A percentile compares a stretch with the other conserved stretches of the same genome.
phyloP scores from a whole-genome alignment of 2,329 filamentous ascomycete species.

The Lachnellula willkommii region DNA sequence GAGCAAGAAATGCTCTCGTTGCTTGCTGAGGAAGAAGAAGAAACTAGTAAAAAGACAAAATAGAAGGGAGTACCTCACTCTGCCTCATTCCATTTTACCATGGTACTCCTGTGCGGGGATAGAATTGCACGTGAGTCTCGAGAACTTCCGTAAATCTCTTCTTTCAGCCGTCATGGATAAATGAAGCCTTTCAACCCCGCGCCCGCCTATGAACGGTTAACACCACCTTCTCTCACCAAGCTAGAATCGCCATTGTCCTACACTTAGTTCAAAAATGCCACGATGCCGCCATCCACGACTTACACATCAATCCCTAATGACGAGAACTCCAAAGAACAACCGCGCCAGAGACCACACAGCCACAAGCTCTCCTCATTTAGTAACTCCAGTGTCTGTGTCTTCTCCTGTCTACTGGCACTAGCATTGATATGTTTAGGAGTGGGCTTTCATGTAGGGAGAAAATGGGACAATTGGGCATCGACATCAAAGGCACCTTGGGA shows the following conservation, averaged over 20 bases:
- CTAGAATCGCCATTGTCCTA: background rate
- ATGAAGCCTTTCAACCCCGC: constrained; percentile 5
- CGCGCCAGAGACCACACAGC: background rate
- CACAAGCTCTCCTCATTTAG: background rate
- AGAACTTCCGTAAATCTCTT: background rate
- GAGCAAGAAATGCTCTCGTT: constrained; percentile 60
- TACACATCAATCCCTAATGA: constrained; percentile 17
- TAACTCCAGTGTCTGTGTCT: background rate
- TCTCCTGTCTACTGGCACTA: constrained; percentile 2
- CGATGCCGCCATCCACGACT: background rate
- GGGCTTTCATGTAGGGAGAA: constrained; percentile 16
- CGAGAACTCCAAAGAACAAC: constrained; percentile 2
- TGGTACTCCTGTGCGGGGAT: too few relatives aligned
- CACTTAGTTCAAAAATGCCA: background rate
- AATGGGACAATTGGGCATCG: constrained; percentile 6
- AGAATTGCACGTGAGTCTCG: background rate
- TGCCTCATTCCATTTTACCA: background rate
- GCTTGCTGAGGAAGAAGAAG: constrained; percentile 44
- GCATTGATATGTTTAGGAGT: constrained; percentile 6
- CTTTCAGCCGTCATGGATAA: constrained; percentile 16
- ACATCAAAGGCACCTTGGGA: background rate
- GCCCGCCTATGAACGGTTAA: background rate
- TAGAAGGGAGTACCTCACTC: constrained; percentile 3
- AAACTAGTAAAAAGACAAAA: constrained; percentile 11
- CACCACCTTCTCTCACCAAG: background rate